A percentile compares a stretch with the other conserved stretches of the same genome.
Conservation (phyloP, 768 basidiomycete species). For the Russula virescens region DNA sequence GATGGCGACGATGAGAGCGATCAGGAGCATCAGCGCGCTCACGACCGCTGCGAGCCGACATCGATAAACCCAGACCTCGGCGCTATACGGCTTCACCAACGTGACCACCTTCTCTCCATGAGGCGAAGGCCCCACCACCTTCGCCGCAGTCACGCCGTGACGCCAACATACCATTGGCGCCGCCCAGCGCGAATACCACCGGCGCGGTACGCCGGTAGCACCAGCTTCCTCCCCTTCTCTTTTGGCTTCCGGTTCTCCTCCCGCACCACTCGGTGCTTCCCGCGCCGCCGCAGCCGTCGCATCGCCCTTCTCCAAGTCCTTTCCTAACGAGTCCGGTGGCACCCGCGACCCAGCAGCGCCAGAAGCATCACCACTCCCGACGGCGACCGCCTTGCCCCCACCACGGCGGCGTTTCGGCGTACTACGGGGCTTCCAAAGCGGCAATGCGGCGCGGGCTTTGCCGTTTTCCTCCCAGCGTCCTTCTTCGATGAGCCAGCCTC, state of each 20-base stretch:
- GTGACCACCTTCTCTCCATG: conserved; percentile 23
- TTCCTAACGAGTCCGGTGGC: neutral
- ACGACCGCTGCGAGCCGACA: conserved; percentile 57
- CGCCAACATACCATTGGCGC: neutral
- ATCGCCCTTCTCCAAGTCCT: conserved; percentile 14
- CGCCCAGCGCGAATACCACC: neutral
- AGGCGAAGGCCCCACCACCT: conserved; percentile 32
- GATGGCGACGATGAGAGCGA: conserved; percentile 48
- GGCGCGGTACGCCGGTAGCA: neutral
- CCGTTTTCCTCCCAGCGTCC: conserved; percentile 38
- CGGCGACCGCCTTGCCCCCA: neutral
- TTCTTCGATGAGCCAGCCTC: conserved; percentile 55
- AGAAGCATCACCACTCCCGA: neutral
- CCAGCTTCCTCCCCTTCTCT: conserved; percentile 31
- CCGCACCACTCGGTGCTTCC: conserved; percentile 24
- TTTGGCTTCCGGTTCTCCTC: conserved; percentile 25
- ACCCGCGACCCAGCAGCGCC: conserved; percentile 11
- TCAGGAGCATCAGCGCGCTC: conserved; percentile 45
- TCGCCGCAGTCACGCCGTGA: neutral
- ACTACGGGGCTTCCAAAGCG: conserved; percentile 24
- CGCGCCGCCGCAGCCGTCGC: neutral
- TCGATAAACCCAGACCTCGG: conserved; percentile 38
- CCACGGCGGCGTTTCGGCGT: neutral
- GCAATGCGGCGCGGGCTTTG: conserved; percentile 37
- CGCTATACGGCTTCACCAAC: conserved; percentile 21